These are phyloP conservation scores for Vigna angularis DNA, from an alignment of 306 rosid genomes.

Conservation along the genomic window DNA sequence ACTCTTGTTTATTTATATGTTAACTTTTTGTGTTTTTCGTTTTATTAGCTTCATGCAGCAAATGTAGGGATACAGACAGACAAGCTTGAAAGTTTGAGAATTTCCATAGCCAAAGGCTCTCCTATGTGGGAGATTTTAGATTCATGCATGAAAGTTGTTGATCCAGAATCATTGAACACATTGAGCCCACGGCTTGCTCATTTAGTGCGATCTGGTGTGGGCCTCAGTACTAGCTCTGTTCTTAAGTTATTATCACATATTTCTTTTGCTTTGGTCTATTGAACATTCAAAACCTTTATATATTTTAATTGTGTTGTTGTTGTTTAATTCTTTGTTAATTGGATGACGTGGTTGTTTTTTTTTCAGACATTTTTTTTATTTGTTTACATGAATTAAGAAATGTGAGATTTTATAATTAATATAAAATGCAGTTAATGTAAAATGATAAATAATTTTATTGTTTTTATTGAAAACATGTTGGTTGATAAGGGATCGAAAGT, in stretches of 20 bases:
- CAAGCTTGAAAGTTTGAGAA: slow-evolving; percentile 88
- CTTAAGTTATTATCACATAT: neutral
- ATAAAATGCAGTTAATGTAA: too few species aligned
- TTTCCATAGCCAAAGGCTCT: slow-evolving; percentile 96
- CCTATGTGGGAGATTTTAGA: slow-evolving; percentile 99
- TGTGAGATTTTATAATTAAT: too few species aligned
- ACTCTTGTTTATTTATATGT: slow-evolving; percentile 27
- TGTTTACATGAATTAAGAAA: too few species aligned
- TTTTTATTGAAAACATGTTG: too few species aligned
- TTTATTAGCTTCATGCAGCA: slow-evolving; percentile 84
- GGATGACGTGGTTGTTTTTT: too few species aligned
- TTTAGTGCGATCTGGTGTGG: slow-evolving; percentile 91
- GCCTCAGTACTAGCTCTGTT: slow-evolving; percentile 90
- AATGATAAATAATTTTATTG: too few species aligned
- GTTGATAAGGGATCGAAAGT: too few species aligned
- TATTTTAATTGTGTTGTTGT: too few species aligned
- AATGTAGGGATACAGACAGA: slow-evolving; percentile 88
- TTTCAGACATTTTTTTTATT: too few species aligned
- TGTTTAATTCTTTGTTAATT: too few species aligned
- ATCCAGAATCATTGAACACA: slow-evolving; percentile 70
- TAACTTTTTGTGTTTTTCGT: slow-evolving; percentile 32
- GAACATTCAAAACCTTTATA: too few species aligned
- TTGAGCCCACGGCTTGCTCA: slow-evolving; percentile 91
- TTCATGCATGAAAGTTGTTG: slow-evolving; percentile 83
- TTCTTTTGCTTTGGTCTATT: neutral